phyloP scores from a whole-genome alignment of 352 stramenopile genomes.

The Plasmopara viticola region DNA sequence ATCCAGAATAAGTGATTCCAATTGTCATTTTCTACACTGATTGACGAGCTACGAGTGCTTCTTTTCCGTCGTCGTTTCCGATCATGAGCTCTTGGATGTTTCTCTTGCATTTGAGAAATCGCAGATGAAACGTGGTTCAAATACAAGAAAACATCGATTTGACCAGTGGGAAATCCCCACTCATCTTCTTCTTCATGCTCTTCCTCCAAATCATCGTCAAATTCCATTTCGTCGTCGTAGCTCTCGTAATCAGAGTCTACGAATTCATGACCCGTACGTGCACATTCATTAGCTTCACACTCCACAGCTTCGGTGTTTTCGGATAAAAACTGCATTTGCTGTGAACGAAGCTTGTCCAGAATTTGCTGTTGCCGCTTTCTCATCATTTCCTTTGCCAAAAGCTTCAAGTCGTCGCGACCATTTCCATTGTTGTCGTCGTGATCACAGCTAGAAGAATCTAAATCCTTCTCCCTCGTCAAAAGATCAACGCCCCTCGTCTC shows the following conservation, averaged over 20 bases:
- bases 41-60: conserved; percentile 27
- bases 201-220: conserved; percentile 34
- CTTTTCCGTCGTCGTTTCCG: conserved; percentile 31
- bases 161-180: conserved; percentile 74
- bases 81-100: conserved; percentile 29
- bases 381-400: conserved; percentile 56
- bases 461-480: not conserved
- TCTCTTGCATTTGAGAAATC: conserved; percentile 45
- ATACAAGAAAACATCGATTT: conserved; percentile 60
- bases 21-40: conserved; percentile 12
- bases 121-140: conserved; percentile 59
- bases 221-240: conserved; percentile 28
- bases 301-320: conserved; percentile 29
- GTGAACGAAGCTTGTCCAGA: conserved; percentile 57
- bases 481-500: conserved; percentile 3
- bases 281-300: conserved; percentile 9
- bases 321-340: conserved; percentile 70
- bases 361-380: conserved; percentile 57
- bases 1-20: conserved; percentile 16
- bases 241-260: conserved; percentile 15
- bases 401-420: conserved; percentile 13
- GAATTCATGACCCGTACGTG: conserved; percentile 1
- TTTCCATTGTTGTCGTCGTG: conserved; percentile 5
- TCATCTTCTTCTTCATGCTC: conserved; percentile 69
- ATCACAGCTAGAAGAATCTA: conserved; percentile 1